These are phyloP conservation scores for Monosporozyma aerobia DNA, from an alignment of 805 yeast species.

Conservation along the genomic window DNA sequence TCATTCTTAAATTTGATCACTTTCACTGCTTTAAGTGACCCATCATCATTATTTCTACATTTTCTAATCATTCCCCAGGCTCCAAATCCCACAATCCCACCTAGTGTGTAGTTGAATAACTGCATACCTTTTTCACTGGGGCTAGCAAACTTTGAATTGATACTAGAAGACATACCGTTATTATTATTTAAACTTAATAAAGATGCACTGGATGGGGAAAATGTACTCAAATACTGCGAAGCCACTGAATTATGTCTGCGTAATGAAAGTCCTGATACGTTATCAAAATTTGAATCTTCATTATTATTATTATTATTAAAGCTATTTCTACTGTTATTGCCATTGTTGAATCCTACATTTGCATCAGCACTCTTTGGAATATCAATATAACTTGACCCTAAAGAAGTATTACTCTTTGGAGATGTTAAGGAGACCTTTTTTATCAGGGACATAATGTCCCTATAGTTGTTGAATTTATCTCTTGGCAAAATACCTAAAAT, in stretches of 20 bases:
- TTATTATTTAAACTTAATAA: conserved; percentile 2
- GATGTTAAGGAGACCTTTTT: conserved; percentile 20
- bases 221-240: conserved; percentile 27
- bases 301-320: background rate
- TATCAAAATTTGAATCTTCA: background rate
- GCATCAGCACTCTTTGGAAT: background rate
- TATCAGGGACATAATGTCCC: conserved; percentile 24
- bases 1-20: conserved; percentile 44
- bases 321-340: background rate
- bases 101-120: conserved; percentile 54
- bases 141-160: conserved; percentile 4
- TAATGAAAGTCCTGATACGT: conserved; percentile 3
- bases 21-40: conserved; percentile 50
- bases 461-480: conserved; percentile 29
- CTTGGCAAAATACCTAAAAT: conserved; percentile 31
- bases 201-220: conserved; percentile 21
- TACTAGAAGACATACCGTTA: background rate
- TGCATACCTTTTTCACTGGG: conserved; percentile 60
- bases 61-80: conserved; percentile 86
- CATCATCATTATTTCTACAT: conserved; percentile 35
- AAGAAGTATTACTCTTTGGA: conserved; percentile 20
- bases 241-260: conserved; percentile 28
- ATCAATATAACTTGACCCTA: conserved; percentile 3
- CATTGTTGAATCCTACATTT: background rate
- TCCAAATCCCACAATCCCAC: conserved; percentile 75